These are phyloP conservation scores for Solanum hybrid DNA, from an alignment of 305 asterid genomes.

Conservation along the genomic window DNA sequence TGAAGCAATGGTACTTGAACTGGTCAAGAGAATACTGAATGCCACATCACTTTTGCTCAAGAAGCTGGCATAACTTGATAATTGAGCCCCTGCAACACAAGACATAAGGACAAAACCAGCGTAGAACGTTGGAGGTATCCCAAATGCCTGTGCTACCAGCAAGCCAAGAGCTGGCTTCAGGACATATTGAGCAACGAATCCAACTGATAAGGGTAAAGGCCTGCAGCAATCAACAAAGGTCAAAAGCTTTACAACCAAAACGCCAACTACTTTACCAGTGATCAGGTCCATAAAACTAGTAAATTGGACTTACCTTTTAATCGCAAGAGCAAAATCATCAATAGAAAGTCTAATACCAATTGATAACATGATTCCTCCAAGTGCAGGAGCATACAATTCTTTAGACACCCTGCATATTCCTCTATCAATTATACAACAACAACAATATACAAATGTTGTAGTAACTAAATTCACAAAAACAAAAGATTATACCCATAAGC, in stretches of 20 bases:
- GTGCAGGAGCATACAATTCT: conserved; percentile 93
- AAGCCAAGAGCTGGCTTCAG: conserved; percentile 78
- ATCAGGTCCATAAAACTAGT: background rate
- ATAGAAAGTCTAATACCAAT: conserved; percentile 81
- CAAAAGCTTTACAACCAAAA: background rate
- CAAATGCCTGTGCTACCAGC: conserved; percentile 66
- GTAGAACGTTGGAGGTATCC: conserved; percentile 64
- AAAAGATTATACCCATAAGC: background rate
- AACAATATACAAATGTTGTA: conserved; percentile 19
- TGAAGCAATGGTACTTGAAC: conserved; percentile 79
- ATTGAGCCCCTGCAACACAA: conserved; percentile 92
- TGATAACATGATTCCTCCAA: conserved; percentile 95
- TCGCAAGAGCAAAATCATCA: conserved; percentile 83
- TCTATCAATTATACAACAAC: conserved; percentile 40
- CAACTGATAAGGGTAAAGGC: conserved; percentile 64
- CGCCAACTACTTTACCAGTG: background rate
- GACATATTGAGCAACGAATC: conserved; percentile 68
- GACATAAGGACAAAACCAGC: conserved; percentile 87
- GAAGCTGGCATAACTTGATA: conserved; percentile 93
- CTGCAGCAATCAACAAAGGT: conserved; percentile 26
- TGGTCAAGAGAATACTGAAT: conserved; percentile 81
- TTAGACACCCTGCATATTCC: conserved; percentile 96
- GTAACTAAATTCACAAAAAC: conserved; percentile 5
- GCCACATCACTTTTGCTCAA: conserved; percentile 94
- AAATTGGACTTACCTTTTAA: conserved; percentile 48